These are phyloP conservation scores for Jamesozyma jinghongensis DNA, from an alignment of 805 yeast species.

Conservation along the genomic window DNA sequence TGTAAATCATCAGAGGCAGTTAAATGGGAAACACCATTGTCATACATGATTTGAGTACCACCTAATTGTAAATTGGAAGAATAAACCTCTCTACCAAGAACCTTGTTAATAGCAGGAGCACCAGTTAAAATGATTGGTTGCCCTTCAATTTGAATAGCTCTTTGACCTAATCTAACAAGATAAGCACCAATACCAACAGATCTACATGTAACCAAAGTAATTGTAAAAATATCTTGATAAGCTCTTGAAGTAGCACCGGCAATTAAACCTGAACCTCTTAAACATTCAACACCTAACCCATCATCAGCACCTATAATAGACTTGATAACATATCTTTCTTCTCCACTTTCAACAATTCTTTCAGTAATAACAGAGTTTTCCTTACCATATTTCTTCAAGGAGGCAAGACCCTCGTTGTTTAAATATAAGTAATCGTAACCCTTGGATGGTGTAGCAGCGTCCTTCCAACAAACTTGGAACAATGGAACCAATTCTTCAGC, in stretches of 20 bases:
- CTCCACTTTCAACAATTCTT: slow-evolving; percentile 74
- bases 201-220: slow-evolving; percentile 98
- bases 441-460: slow-evolving; percentile 59
- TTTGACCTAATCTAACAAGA: slow-evolving; percentile 94
- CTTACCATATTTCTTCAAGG: slow-evolving; percentile 51
- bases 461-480: slow-evolving; percentile 90
- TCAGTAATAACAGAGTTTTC: slow-evolving; percentile 62
- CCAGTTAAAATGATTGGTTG: slow-evolving; percentile 98
- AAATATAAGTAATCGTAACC: slow-evolving; percentile 89
- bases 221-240: slow-evolving; percentile 93
- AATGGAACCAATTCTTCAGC: slow-evolving; percentile 92
- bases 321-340: slow-evolving; percentile 69
- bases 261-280: slow-evolving; percentile 95
- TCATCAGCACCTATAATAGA: slow-evolving; percentile 90
- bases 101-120: slow-evolving; percentile 96
- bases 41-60: slow-evolving; percentile 98
- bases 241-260: slow-evolving; percentile 99
- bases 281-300: slow-evolving; percentile 97
- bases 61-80: slow-evolving; percentile 95
- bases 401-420: slow-evolving; percentile 52
- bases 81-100: slow-evolving; percentile 94
- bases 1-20: slow-evolving; percentile 96
- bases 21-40: slow-evolving; percentile 95
- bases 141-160: slow-evolving; percentile 98
- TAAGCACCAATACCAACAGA: slow-evolving; percentile 99